Base-by-base conservation (phyloP, 2,329 filamentous ascomycete species). In the Pleomassaria siparia region DNA sequence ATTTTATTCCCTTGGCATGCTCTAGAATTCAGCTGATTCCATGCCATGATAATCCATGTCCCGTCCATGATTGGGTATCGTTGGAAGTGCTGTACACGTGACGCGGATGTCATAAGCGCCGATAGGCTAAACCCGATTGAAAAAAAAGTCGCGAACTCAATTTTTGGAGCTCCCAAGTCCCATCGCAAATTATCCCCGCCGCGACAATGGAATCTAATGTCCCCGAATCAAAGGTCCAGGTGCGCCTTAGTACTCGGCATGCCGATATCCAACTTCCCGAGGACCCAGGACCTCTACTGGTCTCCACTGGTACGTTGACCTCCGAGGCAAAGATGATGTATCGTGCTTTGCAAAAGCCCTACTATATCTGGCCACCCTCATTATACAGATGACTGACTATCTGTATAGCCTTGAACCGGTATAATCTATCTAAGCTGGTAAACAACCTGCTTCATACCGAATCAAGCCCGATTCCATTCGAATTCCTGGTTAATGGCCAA, bases 401-500 rank as follows among this genome's bases (percentile, higher is more conserved):
- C 11, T 5, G 30, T 7, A 6, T 16, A 70, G 67, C 56, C 20
- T 47, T 69, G n/a, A 62, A 59, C 18, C 60, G 67, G 43, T 60
- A 64, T 36, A 60, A 63, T 44, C 77, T 86, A 4, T 86, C 83
- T 1, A 82, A 79, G 2, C 73, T 86, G 48, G 81, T 86, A 45
- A 86, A 86, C 64, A 79, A 79, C 53, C 74, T 86, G 10, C 72
- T 86, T 24, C 72, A 77, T 28, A 79, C 74, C 48, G 77, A 80
- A 46, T 76, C 79, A 44, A 80, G 79, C 59, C 84, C 88, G 11
- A 80, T 91, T 39, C 89, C 89, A 15, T 87, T 99, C 73, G 94
- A 99, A 73, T 97, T 99, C 76, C 82, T 99, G 60, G 86, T 95
- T 74, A 94, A 96, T 72, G 94, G 94, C 70, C 86, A 87, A 64